phyloP scores from a whole-genome alignment of 2,329 filamentous ascomycete genomes.

The Claviceps capensis region DNA sequence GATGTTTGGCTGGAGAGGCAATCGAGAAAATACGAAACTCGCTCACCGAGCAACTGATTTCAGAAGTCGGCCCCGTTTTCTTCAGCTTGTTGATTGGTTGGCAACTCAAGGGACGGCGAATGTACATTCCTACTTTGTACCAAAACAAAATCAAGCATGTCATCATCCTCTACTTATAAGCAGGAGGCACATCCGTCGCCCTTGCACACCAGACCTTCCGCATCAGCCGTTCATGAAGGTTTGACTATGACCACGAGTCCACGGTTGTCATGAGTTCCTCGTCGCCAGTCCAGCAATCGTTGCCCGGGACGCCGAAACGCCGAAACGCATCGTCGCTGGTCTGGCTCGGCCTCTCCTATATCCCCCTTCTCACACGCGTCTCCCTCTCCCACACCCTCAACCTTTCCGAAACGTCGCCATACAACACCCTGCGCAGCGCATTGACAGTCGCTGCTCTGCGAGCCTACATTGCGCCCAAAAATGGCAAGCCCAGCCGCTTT shows the following conservation, averaged over 20 bases:
- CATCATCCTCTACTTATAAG: no score
- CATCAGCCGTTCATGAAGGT: neutral
- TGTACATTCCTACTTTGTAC: no score
- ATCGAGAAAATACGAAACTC: no score
- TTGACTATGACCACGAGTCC: neutral
- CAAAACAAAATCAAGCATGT: no score
- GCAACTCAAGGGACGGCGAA: no score
- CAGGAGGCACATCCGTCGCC: no score
- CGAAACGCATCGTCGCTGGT: conserved; percentile 1
- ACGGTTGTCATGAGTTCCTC: conserved; percentile 1
- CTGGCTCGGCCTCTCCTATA: conserved; percentile 41
- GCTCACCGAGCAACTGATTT: no score
- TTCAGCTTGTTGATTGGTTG: no score
- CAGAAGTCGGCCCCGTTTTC: no score
- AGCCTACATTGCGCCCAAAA: conserved; percentile 34
- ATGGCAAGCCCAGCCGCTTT: conserved; percentile 35
- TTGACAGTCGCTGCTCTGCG: conserved; percentile 61
- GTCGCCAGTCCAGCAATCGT: neutral
- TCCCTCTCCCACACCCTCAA: conserved; percentile 47
- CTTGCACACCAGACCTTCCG: no score
- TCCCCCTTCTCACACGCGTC: conserved; percentile 39
- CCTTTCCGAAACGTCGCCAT: conserved; percentile 55
- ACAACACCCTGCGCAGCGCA: conserved; percentile 67
- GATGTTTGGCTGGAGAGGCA: no score
- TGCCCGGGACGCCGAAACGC: neutral